Evolutionary conservation across 2,329 filamentous ascomycete species (phyloP).

Genomic region (Bertia moriformis): DNA sequence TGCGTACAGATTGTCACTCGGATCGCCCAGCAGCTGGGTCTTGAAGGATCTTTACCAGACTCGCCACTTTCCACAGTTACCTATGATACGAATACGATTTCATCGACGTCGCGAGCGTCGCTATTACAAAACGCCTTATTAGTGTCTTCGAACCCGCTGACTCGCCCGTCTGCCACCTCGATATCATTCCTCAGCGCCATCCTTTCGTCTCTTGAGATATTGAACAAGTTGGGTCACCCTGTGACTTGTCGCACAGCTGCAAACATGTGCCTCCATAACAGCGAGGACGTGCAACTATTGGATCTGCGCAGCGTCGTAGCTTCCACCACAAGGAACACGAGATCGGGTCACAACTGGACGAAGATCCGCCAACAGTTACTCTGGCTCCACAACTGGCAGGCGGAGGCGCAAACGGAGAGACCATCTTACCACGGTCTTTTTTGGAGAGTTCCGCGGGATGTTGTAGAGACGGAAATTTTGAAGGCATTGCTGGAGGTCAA

Average conservation of each 20-base stretch:
- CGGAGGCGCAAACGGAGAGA: conserved; percentile 13
- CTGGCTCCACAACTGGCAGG: conserved; percentile 44
- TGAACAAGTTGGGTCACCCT: conserved; percentile 20
- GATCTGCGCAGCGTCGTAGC: conserved; percentile 37
- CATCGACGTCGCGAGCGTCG: conserved; percentile 16
- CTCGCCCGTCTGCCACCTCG: conserved; percentile 18
- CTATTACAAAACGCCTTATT: conserved; percentile 24
- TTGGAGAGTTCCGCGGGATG: conserved; percentile 29
- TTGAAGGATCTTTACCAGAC: background rate
- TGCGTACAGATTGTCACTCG: background rate
- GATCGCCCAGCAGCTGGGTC: background rate
- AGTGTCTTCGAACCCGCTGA: conserved; percentile 20
- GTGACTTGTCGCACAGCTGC: conserved; percentile 19
- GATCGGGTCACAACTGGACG: conserved; percentile 29
- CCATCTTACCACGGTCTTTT: conserved; percentile 23
- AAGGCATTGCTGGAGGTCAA: conserved; percentile 33
- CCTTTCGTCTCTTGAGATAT: conserved; percentile 20
- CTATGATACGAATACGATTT: conserved; percentile 25
- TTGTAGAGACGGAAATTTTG: conserved; percentile 39
- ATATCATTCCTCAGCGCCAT: conserved; percentile 22
- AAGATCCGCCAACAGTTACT: conserved; percentile 31
- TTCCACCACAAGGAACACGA: conserved; percentile 22
- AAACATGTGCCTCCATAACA: conserved; percentile 35
- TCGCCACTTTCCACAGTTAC: background rate
- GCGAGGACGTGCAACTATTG: conserved; percentile 31